Evolutionary conservation across 148 eudicot species (phyloP).

Genomic region (Rheum nobile): DNA sequence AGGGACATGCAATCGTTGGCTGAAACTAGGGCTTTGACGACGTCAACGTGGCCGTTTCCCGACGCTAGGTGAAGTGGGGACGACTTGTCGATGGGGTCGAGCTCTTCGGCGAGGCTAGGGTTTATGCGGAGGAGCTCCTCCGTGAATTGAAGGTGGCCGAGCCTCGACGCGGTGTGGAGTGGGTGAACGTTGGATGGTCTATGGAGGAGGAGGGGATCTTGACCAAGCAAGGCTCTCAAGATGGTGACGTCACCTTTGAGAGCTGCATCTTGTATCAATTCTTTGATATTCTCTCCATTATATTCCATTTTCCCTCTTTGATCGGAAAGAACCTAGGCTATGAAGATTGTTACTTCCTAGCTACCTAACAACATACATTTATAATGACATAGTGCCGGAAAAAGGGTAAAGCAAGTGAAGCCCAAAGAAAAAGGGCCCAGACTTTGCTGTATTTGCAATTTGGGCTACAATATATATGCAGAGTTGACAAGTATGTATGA

Average conservation of each 20-base stretch:
- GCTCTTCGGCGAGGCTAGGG: constrained; percentile 16
- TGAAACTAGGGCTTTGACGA: not conserved
- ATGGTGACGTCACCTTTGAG: constrained; percentile 7
- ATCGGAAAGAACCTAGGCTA: constrained; percentile 8
- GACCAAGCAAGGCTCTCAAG: not conserved
- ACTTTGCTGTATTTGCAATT: no score
- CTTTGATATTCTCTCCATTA: not conserved
- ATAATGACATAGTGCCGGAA: no score
- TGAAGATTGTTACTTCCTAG: constrained; percentile 9
- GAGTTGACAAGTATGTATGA: no score
- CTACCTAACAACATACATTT: no score
- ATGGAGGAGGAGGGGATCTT: constrained; percentile 21
- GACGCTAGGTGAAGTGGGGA: constrained; percentile 34
- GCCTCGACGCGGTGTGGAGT: constrained; percentile 22
- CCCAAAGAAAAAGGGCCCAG: not conserved
- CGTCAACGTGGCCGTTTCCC: not conserved
- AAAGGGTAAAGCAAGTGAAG: no score
- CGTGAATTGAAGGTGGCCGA: constrained; percentile 20
- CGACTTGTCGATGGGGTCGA: constrained; percentile 14
- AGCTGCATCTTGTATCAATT: constrained; percentile 16
- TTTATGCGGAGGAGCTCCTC: constrained; percentile 13
- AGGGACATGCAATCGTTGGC: not conserved
- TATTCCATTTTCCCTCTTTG: constrained; percentile 14
- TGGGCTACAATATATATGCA: no score
- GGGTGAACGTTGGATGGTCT: constrained; percentile 14